phyloP scores from a whole-genome alignment of 768 basidiomycete genomes.

The Lyophyllum decastes region DNA sequence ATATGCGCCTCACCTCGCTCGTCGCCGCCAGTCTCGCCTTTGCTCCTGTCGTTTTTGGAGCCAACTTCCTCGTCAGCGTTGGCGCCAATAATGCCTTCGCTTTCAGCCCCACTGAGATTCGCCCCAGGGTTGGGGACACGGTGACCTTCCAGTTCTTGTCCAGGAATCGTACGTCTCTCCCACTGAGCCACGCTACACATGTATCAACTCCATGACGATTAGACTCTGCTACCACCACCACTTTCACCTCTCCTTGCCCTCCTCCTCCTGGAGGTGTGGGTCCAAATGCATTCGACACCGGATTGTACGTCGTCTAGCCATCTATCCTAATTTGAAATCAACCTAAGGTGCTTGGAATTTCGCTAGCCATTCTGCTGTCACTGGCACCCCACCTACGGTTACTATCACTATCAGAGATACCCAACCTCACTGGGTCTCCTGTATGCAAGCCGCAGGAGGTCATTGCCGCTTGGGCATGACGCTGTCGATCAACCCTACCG shows the following conservation, averaged over 20 bases:
- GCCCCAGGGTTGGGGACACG: neutral
- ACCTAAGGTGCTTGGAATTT: too few species aligned
- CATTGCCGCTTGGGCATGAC: conserved; percentile 8
- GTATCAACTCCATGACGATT: too few species aligned
- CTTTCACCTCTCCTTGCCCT: neutral
- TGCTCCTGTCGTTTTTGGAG: neutral
- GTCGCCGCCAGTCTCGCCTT: neutral
- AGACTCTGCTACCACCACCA: conserved; percentile 4
- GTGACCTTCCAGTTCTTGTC: conserved; percentile 4
- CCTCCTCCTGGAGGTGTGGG: conserved; percentile 2
- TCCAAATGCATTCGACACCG: neutral
- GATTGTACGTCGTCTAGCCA: neutral
- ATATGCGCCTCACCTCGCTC: neutral
- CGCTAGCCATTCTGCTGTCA: neutral
- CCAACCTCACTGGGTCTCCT: conserved; percentile 3
- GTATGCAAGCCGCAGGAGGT: conserved; percentile 3
- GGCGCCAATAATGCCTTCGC: neutral
- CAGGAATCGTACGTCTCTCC: conserved; percentile 2
- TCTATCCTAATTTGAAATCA: neutral
- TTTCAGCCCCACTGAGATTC: conserved; percentile 2
- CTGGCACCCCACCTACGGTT: neutral
- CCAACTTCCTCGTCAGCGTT: neutral
- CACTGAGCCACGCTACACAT: neutral
- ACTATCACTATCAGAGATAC: neutral
- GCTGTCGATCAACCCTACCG: neutral